Percentiles rank a stretch among this genome's conserved stretches.
Evolutionary conservation across 176 grass and related monocot species (phyloP).

Genomic region (Rhynchospora breviuscula): DNA sequence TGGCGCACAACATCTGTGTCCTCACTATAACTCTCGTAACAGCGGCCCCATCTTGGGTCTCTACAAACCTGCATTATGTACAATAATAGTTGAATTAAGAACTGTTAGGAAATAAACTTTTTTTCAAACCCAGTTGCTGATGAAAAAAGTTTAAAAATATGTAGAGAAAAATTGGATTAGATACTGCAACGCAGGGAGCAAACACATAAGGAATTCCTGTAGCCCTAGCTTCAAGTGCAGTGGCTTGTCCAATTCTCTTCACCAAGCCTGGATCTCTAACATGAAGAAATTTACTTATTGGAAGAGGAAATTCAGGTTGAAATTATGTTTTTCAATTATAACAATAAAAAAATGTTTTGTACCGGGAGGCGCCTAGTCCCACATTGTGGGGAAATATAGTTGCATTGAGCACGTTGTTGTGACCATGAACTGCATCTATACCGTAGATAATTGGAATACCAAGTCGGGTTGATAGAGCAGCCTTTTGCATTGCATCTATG

Average conservation of each 20-base stretch:
- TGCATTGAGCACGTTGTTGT: constrained; percentile 74
- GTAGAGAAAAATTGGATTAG: not conserved
- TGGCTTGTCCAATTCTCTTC: constrained; percentile 54
- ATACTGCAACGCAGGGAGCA: constrained; percentile 74
- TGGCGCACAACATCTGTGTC: constrained; percentile 58
- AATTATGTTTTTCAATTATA: not conserved
- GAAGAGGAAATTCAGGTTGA: not conserved
- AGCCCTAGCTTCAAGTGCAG: constrained; percentile 62
- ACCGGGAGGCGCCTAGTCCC: constrained; percentile 67
- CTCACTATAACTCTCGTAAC: constrained; percentile 89
- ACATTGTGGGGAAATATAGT: constrained; percentile 90
- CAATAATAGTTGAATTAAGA: not conserved
- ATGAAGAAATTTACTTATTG: not conserved
- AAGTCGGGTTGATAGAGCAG: constrained; percentile 68
- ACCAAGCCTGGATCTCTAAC: constrained; percentile 57
- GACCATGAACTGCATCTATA: constrained; percentile 84
- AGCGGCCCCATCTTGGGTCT: constrained; percentile 81
- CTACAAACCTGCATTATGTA: constrained; percentile 54
- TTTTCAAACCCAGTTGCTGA: not conserved
- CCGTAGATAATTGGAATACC: constrained; percentile 96
- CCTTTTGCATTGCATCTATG: constrained; percentile 69
- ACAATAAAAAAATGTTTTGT: not conserved
- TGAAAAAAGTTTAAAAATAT: not conserved
- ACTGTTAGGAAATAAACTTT: not conserved
- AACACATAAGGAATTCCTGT: constrained; percentile 83